Evolutionary conservation across 2,329 filamentous ascomycete genomes (phyloP).

Genomic region (Coniosporium tulheliwenetii): DNA sequence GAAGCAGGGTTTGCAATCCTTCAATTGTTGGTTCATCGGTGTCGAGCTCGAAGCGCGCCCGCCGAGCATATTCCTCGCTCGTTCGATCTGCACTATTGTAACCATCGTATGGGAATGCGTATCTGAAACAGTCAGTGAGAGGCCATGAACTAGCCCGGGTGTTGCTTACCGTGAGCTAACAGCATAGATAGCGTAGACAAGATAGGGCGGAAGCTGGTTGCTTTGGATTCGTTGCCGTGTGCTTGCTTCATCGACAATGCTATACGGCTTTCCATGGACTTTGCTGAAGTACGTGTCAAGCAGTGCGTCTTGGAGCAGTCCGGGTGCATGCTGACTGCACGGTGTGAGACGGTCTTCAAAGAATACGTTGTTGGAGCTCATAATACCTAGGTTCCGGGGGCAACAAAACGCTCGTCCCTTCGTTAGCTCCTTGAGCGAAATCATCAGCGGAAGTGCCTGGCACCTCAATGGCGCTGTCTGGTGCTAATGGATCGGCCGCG

Average conservation of each 20-base stretch:
- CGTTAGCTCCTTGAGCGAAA: too few species aligned
- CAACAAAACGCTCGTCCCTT: too few species aligned
- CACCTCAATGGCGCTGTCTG: too few species aligned
- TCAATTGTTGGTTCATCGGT: slow-evolving; percentile 71
- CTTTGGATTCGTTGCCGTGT: slow-evolving; percentile 57
- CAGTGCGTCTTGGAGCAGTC: slow-evolving; percentile 43
- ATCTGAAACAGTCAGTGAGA: slow-evolving; percentile 38
- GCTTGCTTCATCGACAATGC: slow-evolving; percentile 63
- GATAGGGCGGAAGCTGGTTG: slow-evolving; percentile 41
- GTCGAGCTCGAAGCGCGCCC: slow-evolving; percentile 55
- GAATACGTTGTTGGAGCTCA: neutral
- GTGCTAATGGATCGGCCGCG: too few species aligned
- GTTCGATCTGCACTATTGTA: slow-evolving; percentile 51
- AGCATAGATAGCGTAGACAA: slow-evolving; percentile 38
- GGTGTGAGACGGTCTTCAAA: neutral
- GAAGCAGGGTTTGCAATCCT: slow-evolving; percentile 56
- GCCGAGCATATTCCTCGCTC: slow-evolving; percentile 58
- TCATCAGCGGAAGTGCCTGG: too few species aligned
- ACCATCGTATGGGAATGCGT: slow-evolving; percentile 50
- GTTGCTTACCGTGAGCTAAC: slow-evolving; percentile 25
- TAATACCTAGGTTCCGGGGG: too few species aligned
- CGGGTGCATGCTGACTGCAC: slow-evolving; percentile 29
- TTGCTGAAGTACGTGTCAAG: slow-evolving; percentile 67
- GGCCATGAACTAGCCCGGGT: slow-evolving; percentile 26
- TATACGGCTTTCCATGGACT: slow-evolving; percentile 69